phyloP scores from a whole-genome alignment of 1,139 yeast species.

The Scheffersomyces stambukii region DNA sequence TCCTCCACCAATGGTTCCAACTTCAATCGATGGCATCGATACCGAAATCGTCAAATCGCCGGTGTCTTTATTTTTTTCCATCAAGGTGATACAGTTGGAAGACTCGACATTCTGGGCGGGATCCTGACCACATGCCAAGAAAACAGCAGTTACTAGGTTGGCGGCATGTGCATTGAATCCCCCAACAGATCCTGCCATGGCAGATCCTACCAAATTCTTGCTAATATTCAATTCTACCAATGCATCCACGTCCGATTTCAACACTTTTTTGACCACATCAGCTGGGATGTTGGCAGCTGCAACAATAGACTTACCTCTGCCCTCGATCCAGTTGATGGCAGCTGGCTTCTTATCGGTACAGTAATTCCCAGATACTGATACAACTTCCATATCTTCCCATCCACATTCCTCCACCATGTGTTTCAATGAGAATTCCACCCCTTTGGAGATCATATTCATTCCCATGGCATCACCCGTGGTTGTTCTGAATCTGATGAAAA shows the following conservation, averaged over 20 bases:
- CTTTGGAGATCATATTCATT: slow-evolving; percentile 99
- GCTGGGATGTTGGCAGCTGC: slow-evolving; percentile 95
- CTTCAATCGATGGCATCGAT: slow-evolving; percentile 98
- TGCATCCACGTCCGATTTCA: slow-evolving; percentile 90
- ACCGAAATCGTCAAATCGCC: slow-evolving; percentile 91
- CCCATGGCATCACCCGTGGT: slow-evolving; percentile 99
- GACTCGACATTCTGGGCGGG: slow-evolving; percentile 98
- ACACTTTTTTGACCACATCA: slow-evolving; percentile 70
- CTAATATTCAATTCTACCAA: slow-evolving; percentile 83
- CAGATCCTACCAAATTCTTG: slow-evolving; percentile 92
- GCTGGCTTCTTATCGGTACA: slow-evolving; percentile 98
- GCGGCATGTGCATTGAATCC: slow-evolving; percentile 99
- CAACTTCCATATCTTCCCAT: slow-evolving; percentile 88
- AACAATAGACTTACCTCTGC: slow-evolving; percentile 96
- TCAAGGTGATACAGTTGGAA: slow-evolving; percentile 92
- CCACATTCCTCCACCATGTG: slow-evolving; percentile 88
- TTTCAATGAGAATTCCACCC: slow-evolving; percentile 83
- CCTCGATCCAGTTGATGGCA: slow-evolving; percentile 98
- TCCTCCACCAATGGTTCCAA: slow-evolving; percentile 99
- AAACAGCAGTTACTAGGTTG: slow-evolving; percentile 89
- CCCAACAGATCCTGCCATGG: slow-evolving; percentile 98
- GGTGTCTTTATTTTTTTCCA: slow-evolving; percentile 59
- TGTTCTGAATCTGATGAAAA: slow-evolving; percentile 88
- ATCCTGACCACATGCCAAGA: slow-evolving; percentile 95
- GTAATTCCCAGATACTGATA: slow-evolving; percentile 94